These are phyloP conservation scores for Aspergillus avenaceus DNA, from an alignment of 495 filamentous ascomycete species.

Conservation along the genomic window DNA sequence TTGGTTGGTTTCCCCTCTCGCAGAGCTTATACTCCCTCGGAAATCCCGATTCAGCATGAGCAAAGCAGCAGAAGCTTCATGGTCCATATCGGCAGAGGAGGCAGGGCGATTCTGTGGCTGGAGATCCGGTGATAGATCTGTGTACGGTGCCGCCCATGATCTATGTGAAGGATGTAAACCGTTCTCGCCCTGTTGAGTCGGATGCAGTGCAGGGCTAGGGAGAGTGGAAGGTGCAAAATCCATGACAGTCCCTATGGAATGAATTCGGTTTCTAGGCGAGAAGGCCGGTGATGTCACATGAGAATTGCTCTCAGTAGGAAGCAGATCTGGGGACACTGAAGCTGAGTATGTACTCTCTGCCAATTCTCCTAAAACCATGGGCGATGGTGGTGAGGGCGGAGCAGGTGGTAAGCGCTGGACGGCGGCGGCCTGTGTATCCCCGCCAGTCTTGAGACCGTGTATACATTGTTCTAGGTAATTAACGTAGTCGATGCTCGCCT, in stretches of 20 bases:
- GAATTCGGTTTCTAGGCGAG: constrained; percentile 33
- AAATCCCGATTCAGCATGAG: constrained; percentile 75
- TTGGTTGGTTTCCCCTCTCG: constrained; percentile 20
- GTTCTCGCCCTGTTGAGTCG: constrained; percentile 21
- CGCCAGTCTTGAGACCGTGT: constrained; percentile 67
- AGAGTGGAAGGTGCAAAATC: constrained; percentile 34
- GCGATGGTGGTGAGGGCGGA: constrained; percentile 35
- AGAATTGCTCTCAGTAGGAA: constrained; percentile 20
- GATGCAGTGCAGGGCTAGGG: constrained; percentile 40
- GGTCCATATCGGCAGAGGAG: constrained; percentile 51
- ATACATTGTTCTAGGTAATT: constrained; percentile 92
- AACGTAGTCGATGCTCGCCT: constrained; percentile 97
- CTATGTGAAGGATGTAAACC: constrained; percentile 18
- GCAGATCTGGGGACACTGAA: constrained; percentile 34
- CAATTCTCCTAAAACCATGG: constrained; percentile 27
- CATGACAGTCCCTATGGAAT: constrained; percentile 21
- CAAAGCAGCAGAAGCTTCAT: constrained; percentile 76
- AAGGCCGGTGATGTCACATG: constrained; percentile 34
- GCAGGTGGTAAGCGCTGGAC: constrained; percentile 18
- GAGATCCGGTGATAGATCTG: constrained; percentile 32
- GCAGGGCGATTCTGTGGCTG: constrained; percentile 19
- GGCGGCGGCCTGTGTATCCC: constrained; percentile 11
- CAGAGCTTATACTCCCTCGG: constrained; percentile 38
- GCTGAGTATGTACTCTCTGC: constrained; percentile 21
- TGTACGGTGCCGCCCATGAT: constrained; percentile 19